These are phyloP conservation scores for Penicillium verrucosum DNA, from an alignment of 2,329 filamentous ascomycete genomes.

Conservation along the genomic window DNA sequence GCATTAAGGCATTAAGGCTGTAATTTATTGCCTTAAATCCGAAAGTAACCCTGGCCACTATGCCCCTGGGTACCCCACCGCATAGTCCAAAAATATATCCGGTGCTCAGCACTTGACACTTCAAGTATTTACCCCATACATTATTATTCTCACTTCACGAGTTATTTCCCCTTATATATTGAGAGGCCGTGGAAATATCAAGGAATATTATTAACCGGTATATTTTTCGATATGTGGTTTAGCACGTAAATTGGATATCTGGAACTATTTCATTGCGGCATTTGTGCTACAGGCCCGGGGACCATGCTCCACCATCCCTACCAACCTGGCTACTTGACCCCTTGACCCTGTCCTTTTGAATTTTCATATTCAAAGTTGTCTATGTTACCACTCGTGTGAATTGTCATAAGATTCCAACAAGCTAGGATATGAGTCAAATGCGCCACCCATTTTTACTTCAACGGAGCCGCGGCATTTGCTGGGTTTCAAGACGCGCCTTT, in stretches of 20 bases:
- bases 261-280: not conserved
- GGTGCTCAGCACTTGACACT: not conserved
- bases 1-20: too few species aligned
- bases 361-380: not conserved
- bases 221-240: not conserved
- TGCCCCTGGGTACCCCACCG: not conserved
- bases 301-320: not conserved
- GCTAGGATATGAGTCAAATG: not conserved
- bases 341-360: not conserved
- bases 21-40: too few species aligned
- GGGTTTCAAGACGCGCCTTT: not conserved
- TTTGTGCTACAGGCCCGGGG: constrained; percentile 6
- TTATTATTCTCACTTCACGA: not conserved
- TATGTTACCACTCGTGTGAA: not conserved
- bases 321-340: not conserved
- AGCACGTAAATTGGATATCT: not conserved
- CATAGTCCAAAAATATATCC: not conserved
- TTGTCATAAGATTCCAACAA: not conserved
- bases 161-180: not conserved
- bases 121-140: not conserved
- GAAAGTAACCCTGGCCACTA: too few species aligned
- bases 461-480: not conserved
- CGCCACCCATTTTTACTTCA: not conserved
- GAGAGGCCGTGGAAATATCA: not conserved
- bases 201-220: not conserved